Base-by-base conservation (phyloP, 164 flowering plant genomes). In the Chimonanthus praecox region DNA sequence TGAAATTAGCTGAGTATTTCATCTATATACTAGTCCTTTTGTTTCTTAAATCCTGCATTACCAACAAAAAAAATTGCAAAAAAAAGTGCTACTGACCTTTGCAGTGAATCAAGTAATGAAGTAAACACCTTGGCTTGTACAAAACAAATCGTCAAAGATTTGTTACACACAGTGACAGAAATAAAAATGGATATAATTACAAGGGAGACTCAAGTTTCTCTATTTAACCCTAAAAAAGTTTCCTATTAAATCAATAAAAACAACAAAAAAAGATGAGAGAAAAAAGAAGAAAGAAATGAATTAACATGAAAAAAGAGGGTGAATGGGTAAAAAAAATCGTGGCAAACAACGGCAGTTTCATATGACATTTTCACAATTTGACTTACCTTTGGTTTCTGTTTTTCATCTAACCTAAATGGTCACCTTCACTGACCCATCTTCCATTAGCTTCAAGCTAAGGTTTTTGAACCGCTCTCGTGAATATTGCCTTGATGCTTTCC, bases 401-500 rank as follows among this genome's bases (percentile, higher is more conserved):
- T 45, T 8, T 74, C 74, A 77, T 75, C 81, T 82, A 61, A 16
- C 75, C 79, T 83, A 84, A 67, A 70, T 83, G 67, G 67, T 73
- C 70, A 79, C 44, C 67, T 77, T 76, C 70, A 90, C 80, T 15
- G 96, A 89, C 16, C 90, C 94, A 76, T 91, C 94, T 78, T 76
- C 82, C 83, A 89, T 82, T 77, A 91, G 68, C 47, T 85, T 86
- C 78, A 86, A 77, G 77, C 97, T 91, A 33, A 91, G 91, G 77
- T 46, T 89, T 49, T 86, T 88, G 82, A 89, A 91, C 72, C 97
- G 84, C 74, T 89, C 94, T 65, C 97, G 77, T n/a, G 96, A 91
- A 73, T 91, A 91, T 74, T 89, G 97, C 68, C 94, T 85, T 18
- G 97, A 91, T 18, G 94, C 97, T 82, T 91, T 91, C 72, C 97